These are phyloP conservation scores for Paecilomyces variotii DNA, from an alignment of 2,329 filamentous ascomycete genomes.

Conservation along the genomic window DNA sequence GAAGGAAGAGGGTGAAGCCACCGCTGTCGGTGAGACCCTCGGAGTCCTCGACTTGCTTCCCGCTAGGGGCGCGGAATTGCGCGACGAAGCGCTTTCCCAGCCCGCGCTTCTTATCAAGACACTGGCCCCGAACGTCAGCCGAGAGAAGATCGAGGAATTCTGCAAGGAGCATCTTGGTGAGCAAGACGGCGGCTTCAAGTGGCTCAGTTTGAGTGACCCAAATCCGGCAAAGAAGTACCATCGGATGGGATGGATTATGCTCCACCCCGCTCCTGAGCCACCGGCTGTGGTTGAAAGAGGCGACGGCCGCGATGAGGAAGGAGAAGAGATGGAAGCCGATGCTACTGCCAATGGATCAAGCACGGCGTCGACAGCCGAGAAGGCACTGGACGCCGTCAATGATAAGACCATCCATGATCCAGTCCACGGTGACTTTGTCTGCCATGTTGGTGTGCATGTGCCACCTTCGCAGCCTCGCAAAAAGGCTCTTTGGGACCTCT, in stretches of 20 bases:
- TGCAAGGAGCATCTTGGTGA: conserved; percentile 92
- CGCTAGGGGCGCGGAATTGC: conserved; percentile 71
- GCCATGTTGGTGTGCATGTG: conserved; percentile 92
- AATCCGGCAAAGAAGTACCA: conserved; percentile 97
- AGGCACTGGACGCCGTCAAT: conserved; percentile 88
- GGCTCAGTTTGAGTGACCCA: conserved; percentile 90
- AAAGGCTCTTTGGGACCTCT: conserved; percentile 94
- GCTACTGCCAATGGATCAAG: conserved; percentile 22
- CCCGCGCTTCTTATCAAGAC: conserved; percentile 97
- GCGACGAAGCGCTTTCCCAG: conserved; percentile 79
- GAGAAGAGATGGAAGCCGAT: conserved; percentile 43
- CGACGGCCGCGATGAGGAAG: conserved; percentile 64
- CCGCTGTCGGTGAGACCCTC: conserved; percentile 82
- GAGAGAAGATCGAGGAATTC: conserved; percentile 85
- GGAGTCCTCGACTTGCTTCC: conserved; percentile 88
- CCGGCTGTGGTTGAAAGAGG: conserved; percentile 58
- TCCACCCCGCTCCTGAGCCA: conserved; percentile 69
- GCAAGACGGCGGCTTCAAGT: conserved; percentile 85
- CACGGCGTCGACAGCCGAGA: conserved; percentile 58
- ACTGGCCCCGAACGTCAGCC: conserved; percentile 89
- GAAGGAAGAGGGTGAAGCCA: conserved; percentile 92
- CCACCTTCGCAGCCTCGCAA: conserved; percentile 79
- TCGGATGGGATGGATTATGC: conserved; percentile 96
- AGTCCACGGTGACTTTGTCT: conserved; percentile 88
- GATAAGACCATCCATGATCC: conserved; percentile 96